These are phyloP conservation scores for Aristolochia contorta DNA, from an alignment of 164 flowering plant species.

Conservation along the genomic window DNA sequence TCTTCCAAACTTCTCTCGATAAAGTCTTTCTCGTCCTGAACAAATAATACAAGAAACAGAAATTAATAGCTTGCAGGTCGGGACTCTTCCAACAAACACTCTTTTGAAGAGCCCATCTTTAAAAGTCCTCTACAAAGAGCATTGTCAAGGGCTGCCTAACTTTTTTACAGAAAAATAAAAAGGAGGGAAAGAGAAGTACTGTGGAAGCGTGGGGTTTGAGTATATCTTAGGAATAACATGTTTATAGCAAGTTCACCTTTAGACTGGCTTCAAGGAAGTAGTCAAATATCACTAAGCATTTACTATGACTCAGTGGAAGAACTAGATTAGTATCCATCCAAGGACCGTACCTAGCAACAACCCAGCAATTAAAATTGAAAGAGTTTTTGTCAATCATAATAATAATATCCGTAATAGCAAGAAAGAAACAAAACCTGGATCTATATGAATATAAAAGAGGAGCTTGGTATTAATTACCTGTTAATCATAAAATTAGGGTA, in stretches of 20 bases:
- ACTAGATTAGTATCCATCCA: constrained; percentile 98
- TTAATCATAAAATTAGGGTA: constrained; percentile 96
- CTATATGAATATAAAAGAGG: background rate
- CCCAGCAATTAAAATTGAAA: no score
- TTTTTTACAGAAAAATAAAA: no score
- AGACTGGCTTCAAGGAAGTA: constrained; percentile 62
- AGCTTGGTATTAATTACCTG: constrained; percentile 29
- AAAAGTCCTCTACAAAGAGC: no score
- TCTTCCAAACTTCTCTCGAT: constrained; percentile 61
- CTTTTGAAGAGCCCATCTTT: no score
- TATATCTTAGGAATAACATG: no score
- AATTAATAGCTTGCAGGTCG: background rate
- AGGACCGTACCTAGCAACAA: constrained; percentile 69
- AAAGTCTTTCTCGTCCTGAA: constrained; percentile 59
- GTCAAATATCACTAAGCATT: constrained; percentile 82
- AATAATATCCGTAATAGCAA: background rate
- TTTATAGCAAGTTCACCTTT: constrained; percentile 29
- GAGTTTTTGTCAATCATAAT: no score
- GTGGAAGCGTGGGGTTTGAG: no score
- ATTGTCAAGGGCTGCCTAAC: no score
- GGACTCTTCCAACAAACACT: no score
- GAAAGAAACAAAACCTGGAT: background rate
- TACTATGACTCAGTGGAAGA: constrained; percentile 66
- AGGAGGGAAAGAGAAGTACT: no score
- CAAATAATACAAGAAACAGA: background rate